A percentile compares a stretch with the other conserved stretches of the same genome.
Evolutionary conservation across 108 stramenopile genomes (phyloP).

Genomic region (Phaeodactylum tricornutum): DNA sequence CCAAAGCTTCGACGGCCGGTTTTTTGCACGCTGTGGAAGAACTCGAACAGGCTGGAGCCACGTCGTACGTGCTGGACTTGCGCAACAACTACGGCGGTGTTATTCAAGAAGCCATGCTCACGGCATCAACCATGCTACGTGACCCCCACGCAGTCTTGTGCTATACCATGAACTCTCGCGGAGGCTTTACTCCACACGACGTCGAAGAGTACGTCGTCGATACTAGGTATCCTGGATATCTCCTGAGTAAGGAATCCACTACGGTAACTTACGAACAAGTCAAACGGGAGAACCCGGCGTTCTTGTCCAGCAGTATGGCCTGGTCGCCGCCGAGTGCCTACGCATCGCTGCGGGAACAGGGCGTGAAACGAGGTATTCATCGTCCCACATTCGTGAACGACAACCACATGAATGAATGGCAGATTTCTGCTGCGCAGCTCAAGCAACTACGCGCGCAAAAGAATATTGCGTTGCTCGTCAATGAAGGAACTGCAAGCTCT

Average conservation of each 20-base stretch:
- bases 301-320: constrained; percentile 23
- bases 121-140: constrained; percentile 63
- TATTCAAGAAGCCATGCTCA: constrained; percentile 79
- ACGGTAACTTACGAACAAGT: constrained; percentile 44
- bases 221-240: constrained; percentile 65
- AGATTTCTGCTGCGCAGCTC: background rate
- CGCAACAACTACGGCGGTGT: constrained; percentile 80
- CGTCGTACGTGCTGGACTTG: constrained; percentile 72
- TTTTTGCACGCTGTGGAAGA: constrained; percentile 46
- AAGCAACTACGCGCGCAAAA: constrained; percentile 32
- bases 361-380: constrained; percentile 42
- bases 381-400: background rate
- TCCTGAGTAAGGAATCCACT: constrained; percentile 43
- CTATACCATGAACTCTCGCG: constrained; percentile 64
- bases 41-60: constrained; percentile 58
- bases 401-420: too few species aligned
- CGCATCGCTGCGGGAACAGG: constrained; percentile 60
- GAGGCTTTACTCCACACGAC: constrained; percentile 74
- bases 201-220: constrained; percentile 71
- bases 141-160: constrained; percentile 73
- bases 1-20: constrained; percentile 50
- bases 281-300: constrained; percentile 49
- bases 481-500: constrained; percentile 77
- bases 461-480: constrained; percentile 64
- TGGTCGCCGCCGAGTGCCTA: constrained; percentile 60